These are phyloP conservation scores for Hysterium pulicare DNA, from an alignment of 2,329 filamentous ascomycete genomes.

Conservation along the genomic window DNA sequence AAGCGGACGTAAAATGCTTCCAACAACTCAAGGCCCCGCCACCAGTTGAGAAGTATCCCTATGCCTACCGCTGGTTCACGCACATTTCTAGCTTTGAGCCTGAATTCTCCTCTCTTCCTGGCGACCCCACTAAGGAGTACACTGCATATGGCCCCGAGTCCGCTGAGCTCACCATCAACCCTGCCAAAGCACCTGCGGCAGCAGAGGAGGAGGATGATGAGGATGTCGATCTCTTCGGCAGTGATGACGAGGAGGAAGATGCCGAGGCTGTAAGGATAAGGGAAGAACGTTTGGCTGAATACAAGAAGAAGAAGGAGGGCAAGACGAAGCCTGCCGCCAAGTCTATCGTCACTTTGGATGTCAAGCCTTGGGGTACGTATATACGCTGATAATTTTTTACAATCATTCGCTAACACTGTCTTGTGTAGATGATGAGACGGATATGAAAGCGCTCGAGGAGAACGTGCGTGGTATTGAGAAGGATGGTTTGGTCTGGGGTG, in stretches of 20 bases:
- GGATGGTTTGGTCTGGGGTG: constrained; percentile 96
- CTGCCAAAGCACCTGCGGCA: constrained; percentile 76
- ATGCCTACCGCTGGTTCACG: constrained; percentile 98
- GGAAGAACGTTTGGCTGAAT: constrained; percentile 87
- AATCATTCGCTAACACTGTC: constrained; percentile 24
- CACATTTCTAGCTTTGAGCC: constrained; percentile 91
- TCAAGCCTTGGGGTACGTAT: constrained; percentile 96
- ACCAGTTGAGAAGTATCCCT: constrained; percentile 80
- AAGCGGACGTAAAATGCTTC: constrained; percentile 95
- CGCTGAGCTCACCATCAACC: constrained; percentile 74
- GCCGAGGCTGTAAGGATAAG: constrained; percentile 78
- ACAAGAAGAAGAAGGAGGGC: constrained; percentile 93
- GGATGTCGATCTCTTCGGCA: constrained; percentile 90
- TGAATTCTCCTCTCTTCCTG: constrained; percentile 86
- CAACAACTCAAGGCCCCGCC: constrained; percentile 79
- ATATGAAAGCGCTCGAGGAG: constrained; percentile 78
- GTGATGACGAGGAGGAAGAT: constrained; percentile 68
- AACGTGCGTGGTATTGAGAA: constrained; percentile 79
- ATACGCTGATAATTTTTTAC: background rate
- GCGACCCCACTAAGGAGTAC: constrained; percentile 85
- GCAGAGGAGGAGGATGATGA: constrained; percentile 60
- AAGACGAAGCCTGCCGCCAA: constrained; percentile 92
- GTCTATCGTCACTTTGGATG: constrained; percentile 91
- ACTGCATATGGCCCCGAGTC: constrained; percentile 88
- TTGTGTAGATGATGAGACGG: constrained; percentile 79